A percentile compares a stretch with the other conserved stretches of the same genome.
Conservation (phyloP, 352 stramenopile genomes). For the Ochromonadaceae sp. region DNA sequence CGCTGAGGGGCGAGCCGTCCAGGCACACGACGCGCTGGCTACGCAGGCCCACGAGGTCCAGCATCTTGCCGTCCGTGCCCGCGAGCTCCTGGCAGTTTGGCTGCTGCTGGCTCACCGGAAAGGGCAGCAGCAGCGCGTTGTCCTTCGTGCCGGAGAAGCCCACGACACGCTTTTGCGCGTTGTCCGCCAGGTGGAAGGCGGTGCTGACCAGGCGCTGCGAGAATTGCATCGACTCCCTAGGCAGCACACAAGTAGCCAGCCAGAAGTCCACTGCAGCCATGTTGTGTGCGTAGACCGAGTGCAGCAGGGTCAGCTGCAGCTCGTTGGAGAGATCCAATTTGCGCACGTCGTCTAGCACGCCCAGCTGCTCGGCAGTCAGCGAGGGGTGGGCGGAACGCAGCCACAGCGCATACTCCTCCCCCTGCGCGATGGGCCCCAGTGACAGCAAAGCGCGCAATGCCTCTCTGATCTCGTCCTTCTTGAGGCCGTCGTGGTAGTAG, state of each 20-base stretch:
- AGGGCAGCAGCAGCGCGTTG: slow-evolving; percentile 52
- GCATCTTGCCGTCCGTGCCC: slow-evolving; percentile 63
- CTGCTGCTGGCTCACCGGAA: slow-evolving; percentile 45
- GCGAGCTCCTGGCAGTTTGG: slow-evolving; percentile 31
- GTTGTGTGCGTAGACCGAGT: slow-evolving; percentile 39
- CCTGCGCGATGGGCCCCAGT: slow-evolving; percentile 46
- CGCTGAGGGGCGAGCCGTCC: too few relatives aligned
- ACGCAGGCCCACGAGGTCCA: too few relatives aligned
- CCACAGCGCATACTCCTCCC: slow-evolving; percentile 49
- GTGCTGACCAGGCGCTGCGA: slow-evolving; percentile 46
- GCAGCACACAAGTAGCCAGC: slow-evolving; percentile 56
- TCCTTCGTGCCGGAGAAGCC: slow-evolving; percentile 75
- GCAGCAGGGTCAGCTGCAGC: slow-evolving; percentile 40
- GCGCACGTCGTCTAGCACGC: slow-evolving; percentile 37
- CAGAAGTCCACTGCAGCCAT: slow-evolving; percentile 66
- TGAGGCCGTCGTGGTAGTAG: slow-evolving; percentile 61
- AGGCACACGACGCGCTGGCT: too few relatives aligned
- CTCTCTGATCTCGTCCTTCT: slow-evolving; percentile 35
- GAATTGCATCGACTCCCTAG: slow-evolving; percentile 54
- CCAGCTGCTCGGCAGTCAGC: too few relatives aligned
- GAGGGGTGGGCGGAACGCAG: too few relatives aligned
- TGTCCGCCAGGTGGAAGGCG: slow-evolving; percentile 56
- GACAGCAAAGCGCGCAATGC: slow-evolving; percentile 42
- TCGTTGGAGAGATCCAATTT: slow-evolving; percentile 56
- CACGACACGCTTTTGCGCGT: too few relatives aligned